Percentiles rank a stretch among this genome's conserved stretches.
Evolutionary conservation across 179 eudicot genomes (phyloP).

Genomic region (Pouteria campechiana): DNA sequence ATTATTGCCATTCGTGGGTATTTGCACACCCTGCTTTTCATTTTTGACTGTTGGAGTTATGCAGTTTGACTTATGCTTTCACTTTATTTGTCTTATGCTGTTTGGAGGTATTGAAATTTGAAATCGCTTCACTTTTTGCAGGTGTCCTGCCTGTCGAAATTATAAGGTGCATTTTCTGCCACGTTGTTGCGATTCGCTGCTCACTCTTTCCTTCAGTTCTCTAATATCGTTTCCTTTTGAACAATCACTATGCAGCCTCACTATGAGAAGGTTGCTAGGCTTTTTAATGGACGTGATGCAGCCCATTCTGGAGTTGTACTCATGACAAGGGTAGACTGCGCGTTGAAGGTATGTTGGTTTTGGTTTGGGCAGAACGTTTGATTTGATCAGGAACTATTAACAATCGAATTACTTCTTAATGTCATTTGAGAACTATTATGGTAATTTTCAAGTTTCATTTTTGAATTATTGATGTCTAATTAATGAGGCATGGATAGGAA

Average conservation of each 20-base stretch:
- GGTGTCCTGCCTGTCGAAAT: conserved; percentile 99
- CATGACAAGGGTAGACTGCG: conserved; percentile 96
- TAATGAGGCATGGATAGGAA: no score
- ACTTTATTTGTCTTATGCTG: neutral
- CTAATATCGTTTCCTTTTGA: conserved; percentile 1
- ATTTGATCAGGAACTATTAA: no score
- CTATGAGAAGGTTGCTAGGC: conserved; percentile 88
- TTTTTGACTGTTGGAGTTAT: no score
- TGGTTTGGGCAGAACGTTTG: no score
- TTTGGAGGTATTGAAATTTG: neutral
- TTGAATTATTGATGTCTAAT: no score
- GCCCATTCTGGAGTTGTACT: conserved; percentile 79
- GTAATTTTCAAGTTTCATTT: no score
- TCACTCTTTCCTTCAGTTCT: neutral
- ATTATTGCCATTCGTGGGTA: no score
- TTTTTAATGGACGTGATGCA: conserved; percentile 85
- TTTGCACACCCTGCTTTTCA: no score
- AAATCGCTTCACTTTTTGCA: conserved; percentile 20
- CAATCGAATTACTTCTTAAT: no score
- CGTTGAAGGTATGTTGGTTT: conserved; percentile 55
- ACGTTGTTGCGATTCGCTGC: neutral
- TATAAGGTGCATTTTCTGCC: conserved; percentile 58
- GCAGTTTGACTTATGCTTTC: no score
- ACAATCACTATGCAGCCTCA: conserved; percentile 52
- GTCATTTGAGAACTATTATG: no score